Evolutionary conservation across 2,329 filamentous ascomycete genomes (phyloP), one percentile per base, ranked within the genome.

Genomic region (Ophiosphaerella korrae): DNA sequence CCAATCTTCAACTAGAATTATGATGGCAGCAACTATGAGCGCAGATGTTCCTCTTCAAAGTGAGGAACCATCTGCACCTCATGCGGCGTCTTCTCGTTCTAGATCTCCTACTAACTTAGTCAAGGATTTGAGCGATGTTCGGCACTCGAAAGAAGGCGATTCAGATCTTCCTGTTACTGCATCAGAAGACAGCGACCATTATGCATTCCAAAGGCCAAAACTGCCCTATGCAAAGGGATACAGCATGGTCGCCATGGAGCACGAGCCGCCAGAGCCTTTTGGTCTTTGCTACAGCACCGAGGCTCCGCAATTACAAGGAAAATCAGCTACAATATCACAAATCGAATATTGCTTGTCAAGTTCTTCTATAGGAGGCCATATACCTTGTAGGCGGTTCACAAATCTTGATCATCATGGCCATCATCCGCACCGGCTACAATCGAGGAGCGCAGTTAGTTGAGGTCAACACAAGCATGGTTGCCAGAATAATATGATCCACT

Each of bases 401-500:
- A 8, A 32, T 7, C 8, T 21, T 54, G 13, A 45, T 36, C 7
- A 32, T 55, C 37, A 52, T 45, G 7, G 26, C 18, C 2, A 16
- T 7, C 1, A 42, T 55, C 23, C 41, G 45, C 9, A 46, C 45
- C 5, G 52, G 49, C 1, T 38, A 36, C 13, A 13, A n/a, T n/a
- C 36, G 16, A 8, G 42, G 39, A 8, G 49, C 52, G 7, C 52
- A 52, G 18, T 9, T 55, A 7, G 42, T 52, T 7, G 31, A 41
- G 2, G 31, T 47, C 5, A 44, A 52, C 5, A 26, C 36, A 7
- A 18, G 8, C 9, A 18, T 45, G 24, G 49, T 52, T 6, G 49
- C 52, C 3, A 55, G 49, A 26, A 52, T 52, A 12, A 12, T 52
- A 49, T 31, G 49, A 55, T 12, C 52, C 52, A 6, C 39, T 52